Evolutionary conservation across 2,329 filamentous ascomycete species (phyloP).

Genomic region (Zymoseptoria pseudotritici): DNA sequence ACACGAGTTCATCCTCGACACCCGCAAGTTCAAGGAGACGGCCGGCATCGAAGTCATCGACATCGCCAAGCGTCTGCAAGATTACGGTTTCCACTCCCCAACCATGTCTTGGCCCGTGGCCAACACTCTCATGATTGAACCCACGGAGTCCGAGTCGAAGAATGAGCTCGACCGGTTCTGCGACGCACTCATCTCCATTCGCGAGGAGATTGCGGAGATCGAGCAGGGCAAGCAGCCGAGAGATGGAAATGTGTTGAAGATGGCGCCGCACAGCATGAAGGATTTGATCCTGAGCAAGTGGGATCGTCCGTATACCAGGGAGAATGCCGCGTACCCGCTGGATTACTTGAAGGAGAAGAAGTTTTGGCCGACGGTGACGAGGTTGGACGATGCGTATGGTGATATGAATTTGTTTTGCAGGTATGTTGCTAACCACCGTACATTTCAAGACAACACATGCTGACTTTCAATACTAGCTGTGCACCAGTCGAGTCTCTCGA

Average conservation of each 20-base stretch:
- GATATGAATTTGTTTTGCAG: conserved; percentile 93
- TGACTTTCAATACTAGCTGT: conserved; percentile 41
- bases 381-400: conserved; percentile 83
- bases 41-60: conserved; percentile 86
- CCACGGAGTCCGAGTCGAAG: conserved; percentile 87
- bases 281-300: conserved; percentile 72
- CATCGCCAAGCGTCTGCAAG: conserved; percentile 90
- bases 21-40: conserved; percentile 73
- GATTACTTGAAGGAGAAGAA: conserved; percentile 86
- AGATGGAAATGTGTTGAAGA: conserved; percentile 78
- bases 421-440: conserved; percentile 14
- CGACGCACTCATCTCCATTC: conserved; percentile 79
- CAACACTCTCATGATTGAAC: conserved; percentile 97
- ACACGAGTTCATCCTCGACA: conserved; percentile 94
- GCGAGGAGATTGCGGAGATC: conserved; percentile 73
- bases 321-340: conserved; percentile 81
- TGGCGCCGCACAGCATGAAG: conserved; percentile 75
- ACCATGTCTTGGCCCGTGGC: conserved; percentile 96
- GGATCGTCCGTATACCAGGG: conserved; percentile 72
- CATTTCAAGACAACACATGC: not conserved
- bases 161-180: conserved; percentile 90
- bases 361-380: conserved; percentile 86
- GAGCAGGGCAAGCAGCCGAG: conserved; percentile 71
- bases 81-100: conserved; percentile 94
- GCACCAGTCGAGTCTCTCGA: conserved; percentile 61